A percentile compares a stretch with the other conserved stretches of the same genome.
These are phyloP conservation scores for Taxillus chinensis DNA, from an alignment of 164 flowering plant species.

Conservation along the genomic window DNA sequence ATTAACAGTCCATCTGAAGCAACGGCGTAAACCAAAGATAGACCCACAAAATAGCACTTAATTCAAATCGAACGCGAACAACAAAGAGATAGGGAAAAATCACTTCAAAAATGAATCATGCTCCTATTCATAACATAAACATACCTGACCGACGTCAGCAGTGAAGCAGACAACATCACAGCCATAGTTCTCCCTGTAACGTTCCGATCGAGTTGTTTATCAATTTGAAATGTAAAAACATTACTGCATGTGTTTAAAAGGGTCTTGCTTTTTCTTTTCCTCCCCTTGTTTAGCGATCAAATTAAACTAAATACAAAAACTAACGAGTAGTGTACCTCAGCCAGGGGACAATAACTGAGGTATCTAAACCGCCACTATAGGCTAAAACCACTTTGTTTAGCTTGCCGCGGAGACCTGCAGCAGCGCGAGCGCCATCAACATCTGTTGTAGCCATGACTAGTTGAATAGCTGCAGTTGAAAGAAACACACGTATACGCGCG, in stretches of 20 bases:
- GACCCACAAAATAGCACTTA: too few relatives aligned
- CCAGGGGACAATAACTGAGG: conserved; percentile 99
- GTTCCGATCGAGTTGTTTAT: background rate
- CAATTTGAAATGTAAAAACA: background rate
- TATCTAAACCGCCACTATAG: conserved; percentile 95
- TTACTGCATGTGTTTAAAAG: too few relatives aligned
- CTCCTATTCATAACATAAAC: background rate
- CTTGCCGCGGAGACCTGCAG: conserved; percentile 51
- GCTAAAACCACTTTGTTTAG: conserved; percentile 91
- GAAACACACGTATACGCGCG: background rate
- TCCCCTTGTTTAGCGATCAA: background rate
- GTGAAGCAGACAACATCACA: conserved; percentile 99
- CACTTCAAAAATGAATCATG: too few relatives aligned
- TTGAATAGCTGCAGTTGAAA: conserved; percentile 33
- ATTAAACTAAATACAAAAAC: background rate
- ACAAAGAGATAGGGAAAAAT: too few relatives aligned
- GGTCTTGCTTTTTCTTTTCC: too few relatives aligned
- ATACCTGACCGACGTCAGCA: conserved; percentile 99
- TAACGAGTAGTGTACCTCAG: conserved; percentile 36
- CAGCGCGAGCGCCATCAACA: conserved; percentile 17
- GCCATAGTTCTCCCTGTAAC: conserved; percentile 86
- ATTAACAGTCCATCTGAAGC: background rate
- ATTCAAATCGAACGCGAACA: too few relatives aligned
- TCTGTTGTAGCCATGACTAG: conserved; percentile 32
- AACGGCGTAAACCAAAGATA: background rate